These are phyloP conservation scores for Penicillium sp. DNA, from an alignment of 2,329 filamentous ascomycete genomes.

Conservation along the genomic window DNA sequence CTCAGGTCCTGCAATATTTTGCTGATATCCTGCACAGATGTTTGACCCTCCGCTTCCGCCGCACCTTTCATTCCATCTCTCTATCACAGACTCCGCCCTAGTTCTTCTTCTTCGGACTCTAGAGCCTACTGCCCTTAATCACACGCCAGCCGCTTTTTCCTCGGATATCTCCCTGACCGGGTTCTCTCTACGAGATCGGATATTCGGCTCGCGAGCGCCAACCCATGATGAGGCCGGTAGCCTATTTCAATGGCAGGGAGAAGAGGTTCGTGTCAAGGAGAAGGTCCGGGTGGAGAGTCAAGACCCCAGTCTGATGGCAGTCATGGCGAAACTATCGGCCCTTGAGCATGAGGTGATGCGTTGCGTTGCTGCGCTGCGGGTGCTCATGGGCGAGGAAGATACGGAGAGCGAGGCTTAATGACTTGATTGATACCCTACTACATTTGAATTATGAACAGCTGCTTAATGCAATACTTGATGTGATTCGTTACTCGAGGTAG, in stretches of 20 bases:
- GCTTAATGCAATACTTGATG: neutral
- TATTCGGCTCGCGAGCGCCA: conserved; percentile 54
- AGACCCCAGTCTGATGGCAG: conserved; percentile 79
- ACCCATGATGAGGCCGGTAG: conserved; percentile 80
- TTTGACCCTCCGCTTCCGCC: conserved; percentile 65
- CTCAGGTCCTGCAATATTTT: conserved; percentile 3
- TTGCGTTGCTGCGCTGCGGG: conserved; percentile 68
- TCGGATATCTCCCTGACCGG: conserved; percentile 62
- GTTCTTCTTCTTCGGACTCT: conserved; percentile 69
- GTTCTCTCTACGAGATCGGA: conserved; percentile 58
- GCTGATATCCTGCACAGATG: conserved; percentile 34
- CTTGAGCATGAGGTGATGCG: conserved; percentile 71
- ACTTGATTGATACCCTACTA: conserved; percentile 3
- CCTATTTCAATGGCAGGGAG: conserved; percentile 67
- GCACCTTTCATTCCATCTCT: conserved; percentile 70
- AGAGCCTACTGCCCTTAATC: conserved; percentile 60
- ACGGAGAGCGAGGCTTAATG: conserved; percentile 36
- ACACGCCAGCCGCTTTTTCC: conserved; percentile 65
- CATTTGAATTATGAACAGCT: neutral
- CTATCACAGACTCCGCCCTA: conserved; percentile 68
- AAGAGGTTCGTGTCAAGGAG: conserved; percentile 81
- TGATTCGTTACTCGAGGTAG: neutral
- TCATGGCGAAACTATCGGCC: conserved; percentile 79
- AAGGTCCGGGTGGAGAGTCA: conserved; percentile 87
- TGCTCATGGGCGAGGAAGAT: conserved; percentile 70